Conservation (phyloP, 2,329 filamentous ascomycete genomes). For the Penicillium sp. region DNA sequence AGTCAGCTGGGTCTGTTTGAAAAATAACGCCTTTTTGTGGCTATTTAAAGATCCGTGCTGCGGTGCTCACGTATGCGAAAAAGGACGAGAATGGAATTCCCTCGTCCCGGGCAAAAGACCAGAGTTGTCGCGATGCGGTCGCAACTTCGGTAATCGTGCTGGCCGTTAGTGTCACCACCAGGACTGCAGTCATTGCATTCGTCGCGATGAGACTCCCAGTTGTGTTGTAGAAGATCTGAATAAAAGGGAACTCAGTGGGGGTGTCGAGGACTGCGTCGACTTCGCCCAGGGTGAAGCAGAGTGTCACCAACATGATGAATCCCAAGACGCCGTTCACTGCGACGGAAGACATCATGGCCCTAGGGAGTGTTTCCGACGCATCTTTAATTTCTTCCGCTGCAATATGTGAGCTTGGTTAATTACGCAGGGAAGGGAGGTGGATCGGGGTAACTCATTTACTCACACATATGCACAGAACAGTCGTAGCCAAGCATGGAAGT, state of each 20-base stretch:
- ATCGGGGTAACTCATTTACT: constrained; percentile 19
- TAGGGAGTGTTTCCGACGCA: constrained; percentile 55
- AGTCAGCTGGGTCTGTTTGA: constrained; percentile 7
- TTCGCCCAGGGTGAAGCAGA: constrained; percentile 60
- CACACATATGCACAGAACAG: constrained; percentile 53
- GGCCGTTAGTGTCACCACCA: constrained; percentile 55
- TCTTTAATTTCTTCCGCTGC: constrained; percentile 50
- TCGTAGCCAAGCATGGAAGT: constrained; percentile 48
- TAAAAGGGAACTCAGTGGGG: constrained; percentile 61
- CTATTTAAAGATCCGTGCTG: background rate
- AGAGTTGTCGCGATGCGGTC: constrained; percentile 61
- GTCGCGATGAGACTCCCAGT: constrained; percentile 55
- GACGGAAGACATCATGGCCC: constrained; percentile 55
- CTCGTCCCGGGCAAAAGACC: constrained; percentile 56
- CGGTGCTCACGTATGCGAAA: constrained; percentile 40
- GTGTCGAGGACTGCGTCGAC: constrained; percentile 50
- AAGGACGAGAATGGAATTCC: constrained; percentile 46
- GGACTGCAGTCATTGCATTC: constrained; percentile 55
- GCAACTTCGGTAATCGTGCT: constrained; percentile 60
- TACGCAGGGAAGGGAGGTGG: background rate
- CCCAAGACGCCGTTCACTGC: constrained; percentile 58
- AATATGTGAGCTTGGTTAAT: constrained; percentile 6
- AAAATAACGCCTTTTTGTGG: background rate
- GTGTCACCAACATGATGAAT: constrained; percentile 60
- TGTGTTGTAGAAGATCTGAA: constrained; percentile 61